Conservation (phyloP, 805 yeast genomes). For the Saccharomyces mikatae region DNA sequence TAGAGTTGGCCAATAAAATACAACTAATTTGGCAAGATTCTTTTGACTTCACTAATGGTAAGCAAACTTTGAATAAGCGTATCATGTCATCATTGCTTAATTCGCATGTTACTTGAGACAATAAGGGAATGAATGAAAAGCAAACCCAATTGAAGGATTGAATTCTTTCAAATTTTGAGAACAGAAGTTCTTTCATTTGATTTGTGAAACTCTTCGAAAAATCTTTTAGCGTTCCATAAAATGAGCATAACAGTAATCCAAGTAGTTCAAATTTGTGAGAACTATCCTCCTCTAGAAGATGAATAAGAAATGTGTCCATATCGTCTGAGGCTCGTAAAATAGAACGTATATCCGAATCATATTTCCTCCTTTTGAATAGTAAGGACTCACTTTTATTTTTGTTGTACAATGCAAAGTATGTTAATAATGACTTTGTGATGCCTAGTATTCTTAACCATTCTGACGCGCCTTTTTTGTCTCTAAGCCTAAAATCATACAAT, state of each 20-base stretch:
- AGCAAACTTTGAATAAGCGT: slow-evolving; percentile 24
- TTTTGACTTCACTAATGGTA: slow-evolving; percentile 29
- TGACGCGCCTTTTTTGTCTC: slow-evolving; percentile 1
- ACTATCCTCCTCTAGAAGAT: slow-evolving; percentile 8
- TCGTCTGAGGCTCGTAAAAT: slow-evolving; percentile 11
- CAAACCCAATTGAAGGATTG: slow-evolving; percentile 15
- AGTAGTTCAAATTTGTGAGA: slow-evolving; percentile 4
- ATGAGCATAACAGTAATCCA: slow-evolving; percentile 18
- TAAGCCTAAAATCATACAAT: slow-evolving; percentile 14
- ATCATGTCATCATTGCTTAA: slow-evolving; percentile 11
- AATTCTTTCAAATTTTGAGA: slow-evolving; percentile 12
- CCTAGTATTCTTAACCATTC: slow-evolving; percentile 18
- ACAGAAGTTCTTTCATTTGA: slow-evolving; percentile 7
- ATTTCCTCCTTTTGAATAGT: slow-evolving; percentile 19
- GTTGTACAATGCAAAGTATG: slow-evolving; percentile 9
- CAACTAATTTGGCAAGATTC: slow-evolving; percentile 21
- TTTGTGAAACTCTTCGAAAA: background rate
- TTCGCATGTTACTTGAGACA: slow-evolving; percentile 7
- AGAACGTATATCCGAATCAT: slow-evolving; percentile 5
- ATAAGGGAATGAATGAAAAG: slow-evolving; percentile 17
- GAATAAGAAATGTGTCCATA: slow-evolving; percentile 12
- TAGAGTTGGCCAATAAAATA: slow-evolving; percentile 13
- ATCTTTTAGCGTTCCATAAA: slow-evolving; percentile 7
- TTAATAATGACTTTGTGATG: slow-evolving; percentile 10
- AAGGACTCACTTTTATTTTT: slow-evolving; percentile 2